phyloP scores from a whole-genome alignment of 2,329 filamentous ascomycete genomes.

The Arthrobotrys conoides region DNA sequence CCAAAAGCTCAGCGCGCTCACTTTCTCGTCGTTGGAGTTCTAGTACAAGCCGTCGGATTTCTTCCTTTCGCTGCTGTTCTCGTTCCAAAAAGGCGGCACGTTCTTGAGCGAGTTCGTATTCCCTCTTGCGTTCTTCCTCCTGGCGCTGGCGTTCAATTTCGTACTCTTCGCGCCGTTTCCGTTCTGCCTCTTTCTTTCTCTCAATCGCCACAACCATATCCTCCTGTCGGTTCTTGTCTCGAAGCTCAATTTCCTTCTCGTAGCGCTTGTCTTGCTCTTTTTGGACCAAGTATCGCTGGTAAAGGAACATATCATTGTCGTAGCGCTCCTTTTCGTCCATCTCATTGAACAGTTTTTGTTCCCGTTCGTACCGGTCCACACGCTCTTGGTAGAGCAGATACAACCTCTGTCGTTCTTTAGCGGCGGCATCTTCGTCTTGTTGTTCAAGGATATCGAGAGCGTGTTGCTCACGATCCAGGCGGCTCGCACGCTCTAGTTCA shows the following conservation, averaged over 20 bases:
- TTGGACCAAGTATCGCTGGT: constrained; percentile 56
- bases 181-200: constrained; percentile 54
- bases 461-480: constrained; percentile 46
- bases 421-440: constrained; percentile 48
- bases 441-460: constrained; percentile 46
- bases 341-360: constrained; percentile 29
- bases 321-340: constrained; percentile 48
- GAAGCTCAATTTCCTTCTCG: constrained; percentile 31
- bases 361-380: constrained; percentile 52
- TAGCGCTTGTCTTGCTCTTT: constrained; percentile 53
- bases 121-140: constrained; percentile 50
- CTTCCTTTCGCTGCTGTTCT: constrained; percentile 46
- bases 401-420: constrained; percentile 42
- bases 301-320: constrained; percentile 44
- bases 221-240: constrained; percentile 53
- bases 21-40: constrained; percentile 48
- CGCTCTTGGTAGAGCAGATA: constrained; percentile 55
- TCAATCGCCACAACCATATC: constrained; percentile 55
- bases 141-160: constrained; percentile 43
- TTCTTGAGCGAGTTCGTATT: constrained; percentile 57
- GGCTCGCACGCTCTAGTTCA: constrained; percentile 39
- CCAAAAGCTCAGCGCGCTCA: constrained; percentile 41
- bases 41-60: constrained; percentile 47
- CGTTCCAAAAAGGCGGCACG: constrained; percentile 54
- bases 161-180: constrained; percentile 41